Conservation (phyloP, 306 rosid species). For the Lotus japonicus region DNA sequence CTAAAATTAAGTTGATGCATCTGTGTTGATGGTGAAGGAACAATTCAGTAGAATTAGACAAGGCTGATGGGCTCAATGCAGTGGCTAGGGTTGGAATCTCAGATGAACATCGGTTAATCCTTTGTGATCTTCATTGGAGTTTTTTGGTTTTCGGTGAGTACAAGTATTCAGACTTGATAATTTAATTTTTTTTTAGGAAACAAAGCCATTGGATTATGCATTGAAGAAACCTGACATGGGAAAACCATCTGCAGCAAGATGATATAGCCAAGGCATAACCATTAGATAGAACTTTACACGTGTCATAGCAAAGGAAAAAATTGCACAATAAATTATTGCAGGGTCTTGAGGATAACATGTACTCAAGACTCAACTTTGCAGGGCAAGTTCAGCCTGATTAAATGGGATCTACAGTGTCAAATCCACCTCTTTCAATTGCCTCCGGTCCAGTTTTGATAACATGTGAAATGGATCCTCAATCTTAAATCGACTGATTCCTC, state of each 20-base stretch:
- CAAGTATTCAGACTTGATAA: too few species aligned
- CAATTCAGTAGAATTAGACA: too few species aligned
- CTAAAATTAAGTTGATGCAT: too few species aligned
- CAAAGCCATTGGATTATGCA: background rate
- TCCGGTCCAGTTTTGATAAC: constrained; percentile 16
- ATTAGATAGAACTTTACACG: background rate
- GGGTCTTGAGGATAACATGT: background rate
- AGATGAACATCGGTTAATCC: too few species aligned
- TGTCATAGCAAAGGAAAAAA: background rate
- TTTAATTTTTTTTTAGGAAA: too few species aligned
- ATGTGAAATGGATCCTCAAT: constrained; percentile 5
- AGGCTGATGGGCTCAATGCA: too few species aligned
- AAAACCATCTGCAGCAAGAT: background rate
- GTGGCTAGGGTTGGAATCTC: too few species aligned
- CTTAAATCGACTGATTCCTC: too few species aligned
- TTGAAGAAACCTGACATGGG: background rate
- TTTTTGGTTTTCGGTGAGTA: too few species aligned
- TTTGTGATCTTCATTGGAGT: too few species aligned
- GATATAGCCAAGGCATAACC: background rate
- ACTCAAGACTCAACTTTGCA: background rate
- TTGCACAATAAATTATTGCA: background rate
- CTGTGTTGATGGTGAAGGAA: too few species aligned
- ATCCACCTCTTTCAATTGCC: constrained; percentile 4
- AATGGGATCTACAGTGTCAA: background rate
- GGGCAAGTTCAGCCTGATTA: background rate